Evolutionary conservation across 1,284 basidiomycete species (phyloP), one percentile per base, ranked within the genome.

Genomic region (Tilletia walkeri): DNA sequence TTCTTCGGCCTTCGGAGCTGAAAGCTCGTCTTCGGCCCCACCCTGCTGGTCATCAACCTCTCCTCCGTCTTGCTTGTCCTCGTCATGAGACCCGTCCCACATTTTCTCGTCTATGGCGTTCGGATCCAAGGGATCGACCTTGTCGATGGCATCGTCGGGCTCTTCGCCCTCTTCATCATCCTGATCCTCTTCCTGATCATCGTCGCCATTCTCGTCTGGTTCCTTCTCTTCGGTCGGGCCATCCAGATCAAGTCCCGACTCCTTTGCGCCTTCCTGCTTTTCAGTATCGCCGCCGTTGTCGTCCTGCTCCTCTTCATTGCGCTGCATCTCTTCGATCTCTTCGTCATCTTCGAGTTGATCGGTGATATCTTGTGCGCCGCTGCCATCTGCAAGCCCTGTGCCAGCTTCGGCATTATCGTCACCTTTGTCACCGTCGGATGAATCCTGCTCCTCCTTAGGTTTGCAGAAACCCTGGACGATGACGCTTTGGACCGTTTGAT

Each of bases 101-200:
- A 99, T 87, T 85, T 98, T 98, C 85, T 99, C 95, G 81, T 99
- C 95, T 10, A 97, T 89, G 0, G 91, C 90, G 36, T 89, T 88
- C 7, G 93, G 92, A 84, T 97, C 94, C n/a, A 89, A 86, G 1
- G 90, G 89, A 84, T 96, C 94, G 54, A 97, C 86, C 72, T 95
- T 88, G 38, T 90, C 94, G 36, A 95, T 84, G 70, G 90, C 90
- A 76, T 98, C 95, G 59, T 97, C 93, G 20, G 88, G 87, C 56
- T 88, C 87, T 20, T 84, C 82, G 53, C 90, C 89, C 2, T 87
- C 75, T 24, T 69, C 73, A 1, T 88, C 87, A 0, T 86, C 85
- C 75, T 87, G 87, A 18, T 86, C 86, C 24, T 87, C 88, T 3
- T 88, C 88, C 0, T 88, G 86, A 1, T 88, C 87, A 30, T 87